phyloP scores from a whole-genome alignment of 2,329 filamentous ascomycete genomes.

The Cordyceps cicadae region DNA sequence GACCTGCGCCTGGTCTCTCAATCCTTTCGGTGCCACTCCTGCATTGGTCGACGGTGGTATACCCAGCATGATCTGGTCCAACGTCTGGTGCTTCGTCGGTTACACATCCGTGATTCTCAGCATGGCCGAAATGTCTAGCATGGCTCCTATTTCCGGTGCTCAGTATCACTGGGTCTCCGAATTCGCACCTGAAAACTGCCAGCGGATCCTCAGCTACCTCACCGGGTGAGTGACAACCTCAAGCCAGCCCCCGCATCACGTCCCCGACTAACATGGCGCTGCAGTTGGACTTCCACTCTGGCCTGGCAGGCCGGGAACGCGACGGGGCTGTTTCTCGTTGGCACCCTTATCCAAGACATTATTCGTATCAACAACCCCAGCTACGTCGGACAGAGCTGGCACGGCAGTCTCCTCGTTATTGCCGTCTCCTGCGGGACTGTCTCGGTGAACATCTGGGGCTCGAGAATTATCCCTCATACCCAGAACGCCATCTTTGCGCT shows the following conservation, averaged over 20 bases:
- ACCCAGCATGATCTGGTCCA: conserved; percentile 10
- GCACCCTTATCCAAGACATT: conserved; percentile 13
- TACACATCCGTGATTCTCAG: conserved; percentile 12
- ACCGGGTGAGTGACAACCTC: not conserved
- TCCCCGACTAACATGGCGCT: not conserved
- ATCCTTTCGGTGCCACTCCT: conserved; percentile 5
- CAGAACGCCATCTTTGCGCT: conserved; percentile 14
- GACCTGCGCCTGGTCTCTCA: conserved; percentile 5
- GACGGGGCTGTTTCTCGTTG: conserved; percentile 12
- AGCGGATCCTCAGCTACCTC: conserved; percentile 8
- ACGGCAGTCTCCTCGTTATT: conserved; percentile 12
- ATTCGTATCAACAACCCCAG: conserved; percentile 10
- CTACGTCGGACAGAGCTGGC: conserved; percentile 12
- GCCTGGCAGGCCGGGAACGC: conserved; percentile 16
- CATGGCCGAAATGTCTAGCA: conserved; percentile 17
- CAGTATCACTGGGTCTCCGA: conserved; percentile 18
- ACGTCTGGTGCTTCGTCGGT: conserved; percentile 5
- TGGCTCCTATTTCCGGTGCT: conserved; percentile 17
- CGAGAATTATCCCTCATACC: conserved; percentile 10
- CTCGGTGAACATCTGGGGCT: conserved; percentile 9
- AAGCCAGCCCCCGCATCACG: not conserved
- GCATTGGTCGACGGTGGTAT: conserved; percentile 10
- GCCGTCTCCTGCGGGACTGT: conserved; percentile 3
- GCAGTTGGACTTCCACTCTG: conserved; percentile 14
- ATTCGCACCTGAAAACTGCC: conserved; percentile 12